Evolutionary conservation across 768 basidiomycete species (phyloP).

Genomic region (Brasilioporus rufonigricans): DNA sequence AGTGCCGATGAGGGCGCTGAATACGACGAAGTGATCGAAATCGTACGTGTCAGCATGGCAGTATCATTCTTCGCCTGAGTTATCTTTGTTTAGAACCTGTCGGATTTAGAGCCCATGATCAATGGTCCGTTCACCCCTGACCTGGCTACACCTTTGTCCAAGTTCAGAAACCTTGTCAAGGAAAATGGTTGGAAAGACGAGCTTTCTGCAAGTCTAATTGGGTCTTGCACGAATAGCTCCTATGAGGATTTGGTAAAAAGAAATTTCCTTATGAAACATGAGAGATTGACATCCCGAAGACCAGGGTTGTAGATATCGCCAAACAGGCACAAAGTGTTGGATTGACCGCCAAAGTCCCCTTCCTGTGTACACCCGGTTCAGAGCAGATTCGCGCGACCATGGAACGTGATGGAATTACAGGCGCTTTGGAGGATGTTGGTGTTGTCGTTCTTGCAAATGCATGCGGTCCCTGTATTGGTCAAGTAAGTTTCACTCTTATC

Average conservation of each 20-base stretch:
- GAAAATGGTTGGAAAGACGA: slow-evolving; percentile 93
- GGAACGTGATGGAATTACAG: slow-evolving; percentile 88
- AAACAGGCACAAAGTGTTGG: slow-evolving; percentile 85
- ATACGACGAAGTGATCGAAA: slow-evolving; percentile 93
- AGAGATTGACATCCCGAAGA: slow-evolving; percentile 44
- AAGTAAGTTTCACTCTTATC: slow-evolving; percentile 43
- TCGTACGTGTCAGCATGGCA: slow-evolving; percentile 51
- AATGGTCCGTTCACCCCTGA: slow-evolving; percentile 99
- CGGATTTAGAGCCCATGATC: slow-evolving; percentile 85
- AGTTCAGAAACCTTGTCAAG: slow-evolving; percentile 76
- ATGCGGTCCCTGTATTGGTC: slow-evolving; percentile 98
- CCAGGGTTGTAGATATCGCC: slow-evolving; percentile 88
- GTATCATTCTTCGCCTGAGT: neutral
- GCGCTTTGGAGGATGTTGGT: slow-evolving; percentile 82
- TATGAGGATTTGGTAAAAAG: slow-evolving; percentile 85
- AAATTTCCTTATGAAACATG: slow-evolving; percentile 4
- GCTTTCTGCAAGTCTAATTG: slow-evolving; percentile 88
- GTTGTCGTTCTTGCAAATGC: slow-evolving; percentile 95
- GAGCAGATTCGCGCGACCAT: slow-evolving; percentile 98
- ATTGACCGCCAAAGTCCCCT: slow-evolving; percentile 78
- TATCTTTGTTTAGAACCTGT: slow-evolving; percentile 61
- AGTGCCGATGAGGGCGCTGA: slow-evolving; percentile 82
- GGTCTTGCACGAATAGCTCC: slow-evolving; percentile 99
- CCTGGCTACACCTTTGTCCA: slow-evolving; percentile 88
- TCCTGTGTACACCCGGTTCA: slow-evolving; percentile 86